These are phyloP conservation scores for Metschnikowia arizonensis DNA, from an alignment of 805 yeast species.

Conservation along the genomic window DNA sequence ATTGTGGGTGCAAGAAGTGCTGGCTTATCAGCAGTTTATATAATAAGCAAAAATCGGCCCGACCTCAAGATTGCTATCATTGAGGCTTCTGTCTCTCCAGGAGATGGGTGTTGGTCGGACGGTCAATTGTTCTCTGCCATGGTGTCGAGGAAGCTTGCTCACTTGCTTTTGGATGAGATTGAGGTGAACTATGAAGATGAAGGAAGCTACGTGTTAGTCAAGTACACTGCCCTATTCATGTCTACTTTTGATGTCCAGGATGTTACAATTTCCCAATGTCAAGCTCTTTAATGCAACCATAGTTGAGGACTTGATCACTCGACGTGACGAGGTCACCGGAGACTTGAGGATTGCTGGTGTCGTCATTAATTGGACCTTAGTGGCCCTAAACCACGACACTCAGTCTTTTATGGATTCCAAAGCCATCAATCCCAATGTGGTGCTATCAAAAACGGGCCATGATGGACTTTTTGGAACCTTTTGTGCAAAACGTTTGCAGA, in stretches of 20 bases:
- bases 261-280: conserved; percentile 66
- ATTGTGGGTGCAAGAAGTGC: conserved; percentile 78
- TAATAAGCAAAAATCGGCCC: conserved; percentile 68
- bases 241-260: conserved; percentile 67
- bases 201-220: conserved; percentile 75
- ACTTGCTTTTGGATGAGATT: conserved; percentile 58
- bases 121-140: conserved; percentile 75
- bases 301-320: conserved; percentile 74
- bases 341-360: conserved; percentile 70
- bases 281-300: conserved; percentile 77
- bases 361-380: conserved; percentile 80
- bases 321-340: conserved; percentile 53
- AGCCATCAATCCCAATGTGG: conserved; percentile 62
- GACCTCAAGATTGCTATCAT: conserved; percentile 69
- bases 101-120: conserved; percentile 79
- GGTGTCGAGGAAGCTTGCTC: conserved; percentile 80
- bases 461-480: conserved; percentile 84
- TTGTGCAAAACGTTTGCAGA: conserved; percentile 59
- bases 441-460: conserved; percentile 73
- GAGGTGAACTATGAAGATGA: conserved; percentile 70
- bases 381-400: conserved; percentile 67
- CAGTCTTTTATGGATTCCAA: conserved; percentile 84
- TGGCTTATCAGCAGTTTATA: conserved; percentile 73
- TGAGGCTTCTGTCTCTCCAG: conserved; percentile 72
- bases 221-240: conserved; percentile 75